Conservation (phyloP, 306 rosid genomes). For the Vigna nakashimae region DNA sequence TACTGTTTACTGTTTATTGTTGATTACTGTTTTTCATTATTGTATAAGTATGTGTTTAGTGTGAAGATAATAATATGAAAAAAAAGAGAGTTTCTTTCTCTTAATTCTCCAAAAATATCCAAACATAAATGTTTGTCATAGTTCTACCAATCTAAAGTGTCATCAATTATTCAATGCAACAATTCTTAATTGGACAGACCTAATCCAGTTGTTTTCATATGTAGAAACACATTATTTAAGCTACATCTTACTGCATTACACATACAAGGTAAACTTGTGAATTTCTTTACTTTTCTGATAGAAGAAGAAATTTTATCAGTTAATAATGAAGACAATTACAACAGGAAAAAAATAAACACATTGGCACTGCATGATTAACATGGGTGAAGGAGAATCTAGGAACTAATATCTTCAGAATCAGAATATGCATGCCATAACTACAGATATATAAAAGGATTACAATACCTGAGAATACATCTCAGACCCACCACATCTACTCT, state of each 20-base stretch:
- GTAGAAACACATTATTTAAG: not conserved
- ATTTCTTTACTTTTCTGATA: not conserved
- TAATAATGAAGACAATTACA: conserved; percentile 8
- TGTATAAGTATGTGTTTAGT: too few species aligned
- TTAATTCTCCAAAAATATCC: too few species aligned
- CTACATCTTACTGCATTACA: not conserved
- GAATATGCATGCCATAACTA: conserved; percentile 19
- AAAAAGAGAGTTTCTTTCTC: too few species aligned
- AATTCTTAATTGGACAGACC: conserved; percentile 21
- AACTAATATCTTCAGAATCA: conserved; percentile 32
- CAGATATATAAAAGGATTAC: conserved; percentile 9
- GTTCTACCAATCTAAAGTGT: conserved; percentile 9
- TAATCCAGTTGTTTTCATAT: not conserved
- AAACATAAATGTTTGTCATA: conserved; percentile 27
- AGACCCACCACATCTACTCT: conserved; percentile 8
- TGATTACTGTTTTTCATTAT: too few species aligned
- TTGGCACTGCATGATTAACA: conserved; percentile 3
- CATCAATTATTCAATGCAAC: conserved; percentile 11
- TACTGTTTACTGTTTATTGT: too few species aligned
- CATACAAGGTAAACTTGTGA: not conserved
- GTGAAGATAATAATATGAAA: too few species aligned
- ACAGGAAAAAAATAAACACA: not conserved
- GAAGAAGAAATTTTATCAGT: conserved; percentile 12
- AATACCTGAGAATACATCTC: not conserved
- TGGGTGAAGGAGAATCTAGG: conserved; percentile 34